Conservation (phyloP, 176 grass and related monocot genomes). For the Phragmites australis region DNA sequence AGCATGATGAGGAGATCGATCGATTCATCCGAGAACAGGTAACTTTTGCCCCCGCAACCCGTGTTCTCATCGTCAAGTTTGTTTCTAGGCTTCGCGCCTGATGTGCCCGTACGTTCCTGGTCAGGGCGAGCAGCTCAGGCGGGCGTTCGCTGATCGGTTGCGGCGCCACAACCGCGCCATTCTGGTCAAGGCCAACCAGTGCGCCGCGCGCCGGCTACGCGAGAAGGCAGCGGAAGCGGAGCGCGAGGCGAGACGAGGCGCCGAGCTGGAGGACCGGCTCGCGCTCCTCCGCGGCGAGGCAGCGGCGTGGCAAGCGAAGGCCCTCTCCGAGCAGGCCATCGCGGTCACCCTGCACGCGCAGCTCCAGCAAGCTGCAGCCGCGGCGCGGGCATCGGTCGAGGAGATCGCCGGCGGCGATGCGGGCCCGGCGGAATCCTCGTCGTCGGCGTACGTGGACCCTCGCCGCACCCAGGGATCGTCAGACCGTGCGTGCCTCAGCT, state of each 20-base stretch:
- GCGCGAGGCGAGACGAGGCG: slow-evolving; percentile 46
- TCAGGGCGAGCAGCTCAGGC: slow-evolving; percentile 70
- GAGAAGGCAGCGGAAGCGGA: slow-evolving; percentile 69
- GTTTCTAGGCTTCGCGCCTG: not conserved
- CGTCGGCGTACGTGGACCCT: slow-evolving; percentile 66
- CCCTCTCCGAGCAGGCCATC: slow-evolving; percentile 62
- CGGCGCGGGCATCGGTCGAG: slow-evolving; percentile 29
- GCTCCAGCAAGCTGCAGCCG: slow-evolving; percentile 69
- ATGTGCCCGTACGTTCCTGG: not conserved
- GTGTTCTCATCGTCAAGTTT: not conserved
- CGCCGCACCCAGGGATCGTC: slow-evolving; percentile 16
- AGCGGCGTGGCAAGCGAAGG: slow-evolving; percentile 75
- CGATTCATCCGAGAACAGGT: slow-evolving; percentile 78
- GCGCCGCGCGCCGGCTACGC: slow-evolving; percentile 34
- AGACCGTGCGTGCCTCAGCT: slow-evolving; percentile 54
- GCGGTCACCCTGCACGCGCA: slow-evolving; percentile 67
- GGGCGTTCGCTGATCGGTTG: slow-evolving; percentile 58
- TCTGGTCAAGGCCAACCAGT: slow-evolving; percentile 42
- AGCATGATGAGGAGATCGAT: slow-evolving; percentile 66
- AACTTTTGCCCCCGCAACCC: not conserved
- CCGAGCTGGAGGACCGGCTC: slow-evolving; percentile 64
- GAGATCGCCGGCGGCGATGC: slow-evolving; percentile 21
- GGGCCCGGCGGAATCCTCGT: slow-evolving; percentile 45
- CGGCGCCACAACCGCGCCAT: slow-evolving; percentile 63
- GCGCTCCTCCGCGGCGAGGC: slow-evolving; percentile 67